Base-by-base conservation (phyloP, 306 rosid genomes). In the Cucumis cinereus region DNA sequence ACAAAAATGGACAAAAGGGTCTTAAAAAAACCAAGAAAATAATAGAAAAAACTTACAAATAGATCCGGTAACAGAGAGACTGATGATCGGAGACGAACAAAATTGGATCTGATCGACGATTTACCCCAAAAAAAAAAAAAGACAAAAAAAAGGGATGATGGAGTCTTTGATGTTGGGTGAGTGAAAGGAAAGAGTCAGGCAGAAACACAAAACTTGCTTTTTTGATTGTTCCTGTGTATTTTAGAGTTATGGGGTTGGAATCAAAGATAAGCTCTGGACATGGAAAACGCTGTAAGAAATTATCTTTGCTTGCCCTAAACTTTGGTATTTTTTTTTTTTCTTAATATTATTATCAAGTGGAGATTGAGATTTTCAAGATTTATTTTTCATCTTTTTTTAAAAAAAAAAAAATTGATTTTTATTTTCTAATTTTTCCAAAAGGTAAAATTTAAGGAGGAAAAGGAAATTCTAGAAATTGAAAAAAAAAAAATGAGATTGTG, bases 191-290 rank as follows among this genome's bases (percentile, higher is more conserved):
- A 36, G 55, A 43, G 73, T 66, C 72, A 23, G 56, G 74, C 36
- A 69, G 61, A 52, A 72, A 70, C 75, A 70, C 75, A 70, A 70
- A 70, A 70, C 75, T 70, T 70, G 58, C 75, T 70, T 70, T 70
- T 70, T 70, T 24, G 57, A 49, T 70, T 49, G 55, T 68, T 43
- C 33, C 35, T 24, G 56, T 69, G 58, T 70, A 24, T 70, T 22
- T 70, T 70, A 14, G 76, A 72, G 76, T 72, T 72, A 49, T 72
- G 76, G 76, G 76, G 76, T 72, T 72, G 45, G 76, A 72, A 72
- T 49, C 76, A 72, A 50, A 72, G 76, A 72, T 72, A 72, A 72
- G 76, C 76, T 72, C 41, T 49, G 76, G 76, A 72, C 60, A 72
- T 72, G 76, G 76, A 49, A 68, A 72, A 50, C 40, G 58, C 75